These are phyloP conservation scores for Eucalyptus curtisii DNA, from an alignment of 345 rosid species.

Conservation along the genomic window DNA sequence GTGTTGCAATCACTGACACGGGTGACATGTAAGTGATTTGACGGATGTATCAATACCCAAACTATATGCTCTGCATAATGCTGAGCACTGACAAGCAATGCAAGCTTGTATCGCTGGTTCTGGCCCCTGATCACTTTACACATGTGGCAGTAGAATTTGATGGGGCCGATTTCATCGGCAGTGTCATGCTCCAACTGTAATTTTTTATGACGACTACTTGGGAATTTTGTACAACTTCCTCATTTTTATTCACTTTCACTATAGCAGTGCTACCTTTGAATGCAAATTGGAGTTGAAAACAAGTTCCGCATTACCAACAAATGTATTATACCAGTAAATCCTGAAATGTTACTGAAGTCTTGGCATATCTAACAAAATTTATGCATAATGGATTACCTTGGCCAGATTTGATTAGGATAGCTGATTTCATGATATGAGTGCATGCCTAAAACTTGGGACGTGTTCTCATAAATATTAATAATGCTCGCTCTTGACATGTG, in stretches of 20 bases:
- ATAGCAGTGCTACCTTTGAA: neutral
- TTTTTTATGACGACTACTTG: neutral
- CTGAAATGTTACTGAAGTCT: neutral
- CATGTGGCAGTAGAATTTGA: neutral
- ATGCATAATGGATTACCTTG: neutral
- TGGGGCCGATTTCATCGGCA: neutral
- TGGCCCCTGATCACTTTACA: neutral
- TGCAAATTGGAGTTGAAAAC: neutral
- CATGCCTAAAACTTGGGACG: neutral
- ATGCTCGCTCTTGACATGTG: constrained; percentile 1
- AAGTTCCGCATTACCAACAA: neutral
- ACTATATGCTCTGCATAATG: neutral
- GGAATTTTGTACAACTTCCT: neutral
- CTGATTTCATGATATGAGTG: neutral
- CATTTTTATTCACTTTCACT: neutral
- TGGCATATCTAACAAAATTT: neutral
- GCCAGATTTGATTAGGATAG: neutral
- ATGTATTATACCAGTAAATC: neutral
- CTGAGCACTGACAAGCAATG: neutral
- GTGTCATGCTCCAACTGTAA: neutral
- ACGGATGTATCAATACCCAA: neutral
- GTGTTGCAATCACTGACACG: neutral
- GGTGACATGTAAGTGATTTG: neutral
- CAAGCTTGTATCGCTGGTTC: neutral
- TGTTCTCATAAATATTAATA: neutral